Conservation (phyloP, 2,329 filamentous ascomycete species). For the Pseudogymnoascus sp. region DNA sequence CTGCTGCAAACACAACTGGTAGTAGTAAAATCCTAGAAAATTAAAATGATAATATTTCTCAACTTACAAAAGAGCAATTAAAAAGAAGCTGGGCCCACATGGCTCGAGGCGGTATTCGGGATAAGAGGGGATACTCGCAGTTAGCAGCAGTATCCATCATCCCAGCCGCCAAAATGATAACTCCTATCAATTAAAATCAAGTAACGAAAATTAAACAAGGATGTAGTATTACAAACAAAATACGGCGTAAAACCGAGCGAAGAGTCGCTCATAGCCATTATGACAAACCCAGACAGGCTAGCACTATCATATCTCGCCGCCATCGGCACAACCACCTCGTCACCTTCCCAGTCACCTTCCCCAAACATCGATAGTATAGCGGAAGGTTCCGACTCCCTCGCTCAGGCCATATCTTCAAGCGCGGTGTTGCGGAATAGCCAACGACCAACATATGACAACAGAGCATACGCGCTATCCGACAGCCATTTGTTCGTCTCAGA, state of each 20-base stretch:
- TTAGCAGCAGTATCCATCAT: background rate
- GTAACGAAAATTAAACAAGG: background rate
- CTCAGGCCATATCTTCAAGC: background rate
- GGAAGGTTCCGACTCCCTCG: background rate
- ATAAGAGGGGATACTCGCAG: background rate
- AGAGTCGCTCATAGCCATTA: background rate
- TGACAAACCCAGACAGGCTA: background rate
- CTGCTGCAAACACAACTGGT: background rate
- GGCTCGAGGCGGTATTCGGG: background rate
- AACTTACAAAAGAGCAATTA: background rate
- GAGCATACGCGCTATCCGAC: background rate
- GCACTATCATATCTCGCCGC: background rate
- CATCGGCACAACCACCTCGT: background rate
- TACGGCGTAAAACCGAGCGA: background rate
- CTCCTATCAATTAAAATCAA: background rate
- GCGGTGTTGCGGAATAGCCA: background rate
- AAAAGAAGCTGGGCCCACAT: background rate
- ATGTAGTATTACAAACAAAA: background rate
- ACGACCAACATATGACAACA: background rate
- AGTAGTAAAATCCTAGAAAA: background rate
- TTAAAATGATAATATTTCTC: background rate
- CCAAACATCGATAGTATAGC: background rate
- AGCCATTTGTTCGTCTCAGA: background rate
- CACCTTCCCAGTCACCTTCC: background rate
- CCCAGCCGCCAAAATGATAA: background rate